Base-by-base conservation (phyloP, 805 yeast genomes). In the Yarrowia osloensis region DNA sequence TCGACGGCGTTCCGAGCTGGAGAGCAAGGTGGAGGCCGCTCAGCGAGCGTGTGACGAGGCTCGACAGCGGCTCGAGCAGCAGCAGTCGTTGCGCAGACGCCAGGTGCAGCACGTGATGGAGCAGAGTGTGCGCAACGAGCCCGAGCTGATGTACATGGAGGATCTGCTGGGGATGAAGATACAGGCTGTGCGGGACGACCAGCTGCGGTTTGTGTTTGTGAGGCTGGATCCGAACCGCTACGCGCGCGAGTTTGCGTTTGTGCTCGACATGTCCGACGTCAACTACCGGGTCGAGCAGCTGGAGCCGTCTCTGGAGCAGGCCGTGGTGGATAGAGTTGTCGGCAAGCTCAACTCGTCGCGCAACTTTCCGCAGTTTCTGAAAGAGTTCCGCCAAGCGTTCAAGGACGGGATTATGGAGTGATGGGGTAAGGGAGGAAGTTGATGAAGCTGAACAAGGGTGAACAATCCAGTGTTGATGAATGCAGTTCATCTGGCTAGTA, bases 141-240 rank as follows among this genome's bases (percentile, higher is more conserved):
- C 86, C 0, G 90, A 87, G 72, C 77, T 85, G 46, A 67, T 76
- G 19, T 78, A 81, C 46, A 85, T 82, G 75, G 89, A 87, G 69
- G 74, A 78, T 42, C 76, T 85, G 59, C 76, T 86, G 50, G 91
- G 91, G 0, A 73, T 88, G 67, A 77, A 77, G 39, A 81, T 88
- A 21, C 85, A 83, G 66, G 86, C 86, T 3, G 74, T 84, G 1
- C 75, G 77, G 21, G 81, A 80, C 8, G 85, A 82, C 65, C 70
- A 80, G 37, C 73, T 88, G 50, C 76, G 75, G 67, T 84, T 88
- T 71, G 75, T 78, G 2, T 87, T 87, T 71, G 74, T 73, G 1
- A 82, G 83, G 57, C 77, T 86, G 19, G 85, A 83, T 69, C 77
- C 82, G 19, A 74, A 77, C 37, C 76, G 84, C 61, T 73, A 78